Percentiles rank a stretch among this genome's conserved stretches.
Evolutionary conservation across 305 asterid species (phyloP).

Genomic region (Coffea humblotiana): DNA sequence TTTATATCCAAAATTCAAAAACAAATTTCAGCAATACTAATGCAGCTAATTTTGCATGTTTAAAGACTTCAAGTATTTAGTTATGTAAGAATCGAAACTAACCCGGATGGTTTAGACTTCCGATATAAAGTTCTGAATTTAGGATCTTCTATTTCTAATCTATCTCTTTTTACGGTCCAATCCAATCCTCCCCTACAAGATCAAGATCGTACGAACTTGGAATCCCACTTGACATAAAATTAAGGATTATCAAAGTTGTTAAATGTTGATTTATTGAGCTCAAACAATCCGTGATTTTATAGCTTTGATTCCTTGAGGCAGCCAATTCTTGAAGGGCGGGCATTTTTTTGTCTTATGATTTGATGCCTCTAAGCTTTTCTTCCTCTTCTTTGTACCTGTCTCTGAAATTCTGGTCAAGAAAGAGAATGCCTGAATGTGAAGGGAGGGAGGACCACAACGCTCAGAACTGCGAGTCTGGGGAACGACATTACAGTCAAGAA

Average conservation of each 20-base stretch:
- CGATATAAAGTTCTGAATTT: too few species aligned
- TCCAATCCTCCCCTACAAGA: too few species aligned
- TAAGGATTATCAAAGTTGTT: neutral
- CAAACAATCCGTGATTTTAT: too few species aligned
- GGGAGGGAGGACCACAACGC: neutral
- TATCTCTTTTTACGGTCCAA: too few species aligned
- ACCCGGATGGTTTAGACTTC: neutral
- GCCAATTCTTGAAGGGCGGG: too few species aligned
- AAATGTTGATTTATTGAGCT: neutral
- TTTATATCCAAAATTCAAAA: neutral
- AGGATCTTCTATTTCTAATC: too few species aligned
- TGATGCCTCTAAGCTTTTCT: too few species aligned
- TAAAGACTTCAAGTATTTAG: too few species aligned
- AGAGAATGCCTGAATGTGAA: neutral
- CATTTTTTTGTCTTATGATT: too few species aligned
- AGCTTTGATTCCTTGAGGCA: too few species aligned
- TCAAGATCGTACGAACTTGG: neutral
- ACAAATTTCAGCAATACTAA: too few species aligned
- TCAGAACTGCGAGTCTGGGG: neutral
- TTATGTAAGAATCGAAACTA: neutral
- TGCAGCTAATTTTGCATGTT: neutral
- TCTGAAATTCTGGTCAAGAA: neutral
- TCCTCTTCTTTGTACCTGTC: neutral
- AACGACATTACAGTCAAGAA: neutral
- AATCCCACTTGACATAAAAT: neutral